Evolutionary conservation across 495 filamentous ascomycete genomes (phyloP), one percentile per base, ranked within the genome.

Genomic region (Tuber borchii): DNA sequence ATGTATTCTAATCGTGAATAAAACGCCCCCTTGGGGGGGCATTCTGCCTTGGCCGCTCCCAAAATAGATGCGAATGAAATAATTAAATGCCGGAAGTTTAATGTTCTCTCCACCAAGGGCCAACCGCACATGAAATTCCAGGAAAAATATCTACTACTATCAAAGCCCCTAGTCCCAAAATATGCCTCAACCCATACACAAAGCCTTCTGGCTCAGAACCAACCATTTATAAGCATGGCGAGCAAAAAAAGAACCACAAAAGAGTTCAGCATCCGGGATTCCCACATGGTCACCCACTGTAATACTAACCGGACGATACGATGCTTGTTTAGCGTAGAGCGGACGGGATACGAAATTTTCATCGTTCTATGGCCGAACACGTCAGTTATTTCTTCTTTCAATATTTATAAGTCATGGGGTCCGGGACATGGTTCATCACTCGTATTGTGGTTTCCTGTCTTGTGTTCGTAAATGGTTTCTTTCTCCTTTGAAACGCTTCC

Each of bases 231-330:
- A n/a, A 26, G n/a, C 14, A 5, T 65, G 14, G 26, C 6, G 56
- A 65, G 56, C 26, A 31, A 65, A 34, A 65, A 20, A n/a, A 7
- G 20, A 8, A 22, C 42, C 42, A 61, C 26, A 65, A 34, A 34
- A 65, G 56, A 65, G 56, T 65, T 65, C 56, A 34, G 56, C 56
- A 65, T 65, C 26, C 56, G 56, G 56, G 56, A 65, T 65, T 65
- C 56, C 56, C 56, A 65, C 56, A 65, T 65, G 56, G 56, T 65
- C 56, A 65, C 26, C 56, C 56, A 65, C 26, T 34, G 56, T 65
- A 34, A 26, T 65, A 65, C 56, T 65, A 65, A 65, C 56, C 56
- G 56, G 56, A 65, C 56, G 56, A 34, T 65, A 34, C 56, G 56
- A 34, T 65, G 56, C 56, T 65, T 65, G 56, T 65, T 65, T 65